Base-by-base conservation (phyloP, 2,329 filamentous ascomycete genomes). In the Clonostachys byssicola region DNA sequence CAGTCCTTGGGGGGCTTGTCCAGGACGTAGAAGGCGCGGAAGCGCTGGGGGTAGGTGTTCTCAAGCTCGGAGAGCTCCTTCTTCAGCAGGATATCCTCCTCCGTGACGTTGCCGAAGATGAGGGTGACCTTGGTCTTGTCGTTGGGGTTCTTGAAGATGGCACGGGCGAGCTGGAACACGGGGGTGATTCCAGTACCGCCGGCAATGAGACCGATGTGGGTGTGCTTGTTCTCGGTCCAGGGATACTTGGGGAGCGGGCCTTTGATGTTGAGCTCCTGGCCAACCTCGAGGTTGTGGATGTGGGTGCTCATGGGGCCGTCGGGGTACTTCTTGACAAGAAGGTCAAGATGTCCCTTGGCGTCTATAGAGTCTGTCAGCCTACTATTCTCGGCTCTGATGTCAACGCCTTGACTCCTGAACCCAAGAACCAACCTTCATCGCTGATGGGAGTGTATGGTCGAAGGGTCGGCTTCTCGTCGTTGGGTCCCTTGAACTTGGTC, bases 71-170 rank as follows among this genome's bases (percentile, higher is more conserved):
- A 78, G 47, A 92, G 81, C 74, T 99, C 89, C 59, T 82, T 79
- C 78, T 90, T 92, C 59, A 99, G 74, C 44, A 99, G 78, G 52
- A 99, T 96, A 63, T 99, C 94, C 54, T 92, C 81, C 74, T 97
- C 89, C 23, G 74, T 75, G 50, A 96, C 72, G 74, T 97, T 99
- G 56, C 90, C 94, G 63, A 92, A 96, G 36, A 99, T 81, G 34
- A 99, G 83, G 6, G 92, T 97, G 40, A 99, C 91, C 77, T 96
- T 95, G 59, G 94, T 99, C 82, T 94, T 92, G 75, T 99, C 94
- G 40, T 89, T 82, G 51, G 92, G 90, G 81, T 96, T 95, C 71
- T 86, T 89, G 84, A 97, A 95, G 73, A 99, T 96, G 63, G 85
- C 80, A 52, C 89, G 89, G 54, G 83, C 77, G 42, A 99, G 84